These are phyloP conservation scores for Aspergillus sparsus DNA, from an alignment of 495 filamentous ascomycete species.

Conservation along the genomic window DNA sequence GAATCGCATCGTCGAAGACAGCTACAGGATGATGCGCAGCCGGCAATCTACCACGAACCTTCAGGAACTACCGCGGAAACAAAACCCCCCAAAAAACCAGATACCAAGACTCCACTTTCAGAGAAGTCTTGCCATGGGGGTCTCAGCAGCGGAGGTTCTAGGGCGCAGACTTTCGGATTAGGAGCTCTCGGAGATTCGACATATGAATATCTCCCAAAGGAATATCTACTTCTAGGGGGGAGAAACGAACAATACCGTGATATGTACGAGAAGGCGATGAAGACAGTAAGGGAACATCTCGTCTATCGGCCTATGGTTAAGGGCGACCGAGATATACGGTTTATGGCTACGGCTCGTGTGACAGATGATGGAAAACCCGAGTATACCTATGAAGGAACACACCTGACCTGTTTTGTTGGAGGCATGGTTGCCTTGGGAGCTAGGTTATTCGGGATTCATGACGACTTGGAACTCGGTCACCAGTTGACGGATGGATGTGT, in stretches of 20 bases:
- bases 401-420: conserved; percentile 87
- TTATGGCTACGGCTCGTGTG: conserved; percentile 59
- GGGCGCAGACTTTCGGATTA: conserved; percentile 59
- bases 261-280: conserved; percentile 75
- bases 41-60: conserved; percentile 27
- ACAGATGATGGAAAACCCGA: conserved; percentile 29
- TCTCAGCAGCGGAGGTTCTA: conserved; percentile 27
- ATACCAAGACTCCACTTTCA: conserved; percentile 5
- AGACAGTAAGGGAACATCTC: conserved; percentile 71
- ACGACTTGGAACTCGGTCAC: conserved; percentile 77
- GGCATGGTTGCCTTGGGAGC: conserved; percentile 93
- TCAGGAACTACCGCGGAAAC: conserved; percentile 3
- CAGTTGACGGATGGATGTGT: conserved; percentile 91
- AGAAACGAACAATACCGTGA: conserved; percentile 73
- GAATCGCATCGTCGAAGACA: conserved; percentile 23
- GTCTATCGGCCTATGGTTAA: conserved; percentile 84
- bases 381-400: conserved; percentile 64
- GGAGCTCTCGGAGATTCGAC: conserved; percentile 87
- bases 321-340: conserved; percentile 71
- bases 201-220: conserved; percentile 95
- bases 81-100: background rate
- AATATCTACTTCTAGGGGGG: conserved; percentile 74
- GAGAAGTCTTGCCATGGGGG: conserved; percentile 35
- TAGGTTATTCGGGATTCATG: conserved; percentile 76
- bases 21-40: conserved; percentile 31